These are phyloP conservation scores for Vigna unguiculata DNA, from an alignment of 306 rosid genomes.

Conservation along the genomic window DNA sequence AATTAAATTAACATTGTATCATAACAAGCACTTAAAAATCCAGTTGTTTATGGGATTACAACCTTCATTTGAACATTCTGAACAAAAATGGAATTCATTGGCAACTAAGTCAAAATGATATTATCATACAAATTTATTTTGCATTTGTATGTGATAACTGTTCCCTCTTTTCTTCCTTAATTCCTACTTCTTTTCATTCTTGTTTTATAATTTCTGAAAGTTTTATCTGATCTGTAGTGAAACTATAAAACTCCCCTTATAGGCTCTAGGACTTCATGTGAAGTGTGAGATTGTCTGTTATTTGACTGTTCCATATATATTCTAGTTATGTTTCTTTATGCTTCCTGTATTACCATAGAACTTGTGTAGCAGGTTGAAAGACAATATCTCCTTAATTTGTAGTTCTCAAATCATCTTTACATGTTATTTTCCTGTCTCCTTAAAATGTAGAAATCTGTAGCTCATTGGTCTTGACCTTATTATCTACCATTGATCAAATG, in stretches of 20 bases:
- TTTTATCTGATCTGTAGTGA: not conserved
- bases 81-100: not conserved
- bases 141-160: constrained; percentile 11
- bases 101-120: not conserved
- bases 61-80: not conserved
- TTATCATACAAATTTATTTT: constrained; percentile 7
- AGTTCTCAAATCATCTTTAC: constrained; percentile 24
- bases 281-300: not conserved
- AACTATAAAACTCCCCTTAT: not conserved
- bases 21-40: not conserved
- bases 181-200: not conserved
- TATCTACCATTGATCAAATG: no score
- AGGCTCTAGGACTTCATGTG: not conserved
- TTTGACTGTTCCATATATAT: not conserved
- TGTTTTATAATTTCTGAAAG: constrained; percentile 14
- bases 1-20: no score
- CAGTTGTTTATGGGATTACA: not conserved
- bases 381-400: constrained; percentile 3
- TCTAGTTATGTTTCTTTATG: constrained; percentile 17
- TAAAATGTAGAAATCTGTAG: no score
- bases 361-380: constrained; percentile 12
- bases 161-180: not conserved
- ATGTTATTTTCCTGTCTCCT: constrained; percentile 20
- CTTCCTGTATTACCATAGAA: constrained; percentile 11
- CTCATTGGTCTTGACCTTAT: no score